Evolutionary conservation across 148 eudicot genomes (phyloP).

Genomic region (Drosera capensis): DNA sequence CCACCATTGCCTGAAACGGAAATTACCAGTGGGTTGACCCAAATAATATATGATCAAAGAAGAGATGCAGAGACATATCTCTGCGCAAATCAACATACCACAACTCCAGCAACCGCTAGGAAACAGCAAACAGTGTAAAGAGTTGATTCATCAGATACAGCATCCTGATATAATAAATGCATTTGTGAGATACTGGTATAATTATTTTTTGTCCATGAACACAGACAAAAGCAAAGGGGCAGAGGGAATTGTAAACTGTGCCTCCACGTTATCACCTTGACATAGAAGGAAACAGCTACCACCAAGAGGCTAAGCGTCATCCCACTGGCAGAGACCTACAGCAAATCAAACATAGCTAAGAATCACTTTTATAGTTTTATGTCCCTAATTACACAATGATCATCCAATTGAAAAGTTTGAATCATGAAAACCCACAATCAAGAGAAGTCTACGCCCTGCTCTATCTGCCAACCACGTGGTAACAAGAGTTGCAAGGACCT

Average conservation of each 20-base stretch:
- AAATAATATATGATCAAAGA: not conserved
- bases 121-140: conserved; percentile 40
- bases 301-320: conserved; percentile 63
- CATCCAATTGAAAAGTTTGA: not conserved
- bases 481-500: conserved; percentile 78
- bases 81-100: conserved; percentile 40
- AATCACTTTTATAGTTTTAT: not conserved
- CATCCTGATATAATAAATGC: conserved; percentile 5
- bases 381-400: not conserved
- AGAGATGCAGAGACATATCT: not conserved
- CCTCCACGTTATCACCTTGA: conserved; percentile 38
- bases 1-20: conserved; percentile 54
- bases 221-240: not conserved
- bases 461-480: conserved; percentile 82
- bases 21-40: not conserved
- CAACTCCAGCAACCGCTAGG: conserved; percentile 67
- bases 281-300: conserved; percentile 52
- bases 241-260: not conserved
- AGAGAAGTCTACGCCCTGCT: conserved; percentile 86
- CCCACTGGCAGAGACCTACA: conserved; percentile 63
- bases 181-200: too few relatives aligned
- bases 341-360: conserved; percentile 1
- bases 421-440: conserved; percentile 41
- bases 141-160: conserved; percentile 34
- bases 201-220: not conserved